Base-by-base conservation (phyloP, 495 filamentous ascomycete genomes). In the Penicillium dipodomyicola region DNA sequence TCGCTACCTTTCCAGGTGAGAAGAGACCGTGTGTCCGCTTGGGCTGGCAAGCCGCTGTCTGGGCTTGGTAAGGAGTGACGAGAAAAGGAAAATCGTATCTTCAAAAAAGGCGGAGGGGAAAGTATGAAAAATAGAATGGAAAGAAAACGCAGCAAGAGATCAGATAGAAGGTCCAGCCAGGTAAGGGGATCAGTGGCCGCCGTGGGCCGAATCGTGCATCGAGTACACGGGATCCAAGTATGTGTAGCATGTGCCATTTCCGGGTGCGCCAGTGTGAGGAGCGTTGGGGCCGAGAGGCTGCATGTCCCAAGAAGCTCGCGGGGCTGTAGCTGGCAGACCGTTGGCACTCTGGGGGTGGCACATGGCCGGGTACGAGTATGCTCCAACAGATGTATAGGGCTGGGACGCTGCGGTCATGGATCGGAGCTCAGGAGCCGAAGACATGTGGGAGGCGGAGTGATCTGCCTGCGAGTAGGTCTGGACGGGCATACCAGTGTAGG, bases 31-130 rank as follows among this genome's bases (percentile, higher is more conserved):
- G 14, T 17, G 23, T n/a, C 27, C 22, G 27, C 20, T 30, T 30
- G 19, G 8, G 14, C 7, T 3, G 20, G 37, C 52, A 44, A 25
- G 41, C 58, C 63, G 64, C 64, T 65, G 62, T 67, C 68, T 71
- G 69, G 68, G 66, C 65, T 67, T 53, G 52, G 55, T 41, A 75
- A 77, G 71, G 75, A 79, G 69, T 67, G 76, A 77, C 67, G 52
- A 37, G 65, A 63, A 65, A 69, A 69, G 42, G 57, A 58, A 47
- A 67, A 63, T 69, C 64, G 61, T 69, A 67, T 69, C 61, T 64
- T 56, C 59, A 54, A 63, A 67, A 62, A 55, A 60, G 56, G 57
- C 56, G 57, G 63, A 59, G 56, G 63, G 54, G 20, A 4, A 68
- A 64, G 57, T 64, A 67, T 63, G 47, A 57, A 67, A 60, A 62